A percentile compares a stretch with the other conserved stretches of the same genome.
Evolutionary conservation across 192 early-diverging fungal genomes (phyloP).

Genomic region (Diversispora eburnea): DNA sequence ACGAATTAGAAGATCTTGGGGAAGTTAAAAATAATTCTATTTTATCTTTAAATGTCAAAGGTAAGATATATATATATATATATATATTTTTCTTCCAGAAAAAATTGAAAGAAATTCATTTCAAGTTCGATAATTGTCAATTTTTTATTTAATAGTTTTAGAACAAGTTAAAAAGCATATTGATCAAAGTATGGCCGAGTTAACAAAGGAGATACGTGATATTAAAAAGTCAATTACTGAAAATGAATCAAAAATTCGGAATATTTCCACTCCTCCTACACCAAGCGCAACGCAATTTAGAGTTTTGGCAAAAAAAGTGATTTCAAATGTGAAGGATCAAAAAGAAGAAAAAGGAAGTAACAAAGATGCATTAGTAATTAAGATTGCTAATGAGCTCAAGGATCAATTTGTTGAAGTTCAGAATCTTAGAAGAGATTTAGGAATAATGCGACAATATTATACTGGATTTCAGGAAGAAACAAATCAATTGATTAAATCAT

Average conservation of each 20-base stretch:
- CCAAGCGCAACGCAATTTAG: not conserved
- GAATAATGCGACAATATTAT: slow-evolving; percentile 50
- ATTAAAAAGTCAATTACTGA: slow-evolving; percentile 34
- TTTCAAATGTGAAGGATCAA: slow-evolving; percentile 30
- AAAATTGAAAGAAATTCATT: not conserved
- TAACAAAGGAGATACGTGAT: slow-evolving; percentile 43
- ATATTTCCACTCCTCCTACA: slow-evolving; percentile 12
- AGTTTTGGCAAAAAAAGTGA: slow-evolving; percentile 27
- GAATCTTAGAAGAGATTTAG: slow-evolving; percentile 46
- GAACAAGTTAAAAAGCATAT: slow-evolving; percentile 46
- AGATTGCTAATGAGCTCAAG: slow-evolving; percentile 35
- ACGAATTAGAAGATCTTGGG: slow-evolving; percentile 61
- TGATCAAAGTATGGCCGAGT: slow-evolving; percentile 36
- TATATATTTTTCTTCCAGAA: not conserved
- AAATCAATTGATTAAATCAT: slow-evolving; percentile 37
- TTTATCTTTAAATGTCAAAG: slow-evolving; percentile 50
- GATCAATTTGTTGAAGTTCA: slow-evolving; percentile 45
- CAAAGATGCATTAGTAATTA: slow-evolving; percentile 9
- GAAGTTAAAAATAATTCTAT: slow-evolving; percentile 60
- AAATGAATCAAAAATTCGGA: slow-evolving; percentile 20
- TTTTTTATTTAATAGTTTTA: slow-evolving; percentile 30
- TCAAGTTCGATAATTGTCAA: slow-evolving; percentile 7
- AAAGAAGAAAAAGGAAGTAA: not conserved
- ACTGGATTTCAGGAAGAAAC: slow-evolving; percentile 47
- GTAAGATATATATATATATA: slow-evolving; percentile 31